Conservation (phyloP, 208 protist genomes). For the Trypanosoma mega region DNA sequence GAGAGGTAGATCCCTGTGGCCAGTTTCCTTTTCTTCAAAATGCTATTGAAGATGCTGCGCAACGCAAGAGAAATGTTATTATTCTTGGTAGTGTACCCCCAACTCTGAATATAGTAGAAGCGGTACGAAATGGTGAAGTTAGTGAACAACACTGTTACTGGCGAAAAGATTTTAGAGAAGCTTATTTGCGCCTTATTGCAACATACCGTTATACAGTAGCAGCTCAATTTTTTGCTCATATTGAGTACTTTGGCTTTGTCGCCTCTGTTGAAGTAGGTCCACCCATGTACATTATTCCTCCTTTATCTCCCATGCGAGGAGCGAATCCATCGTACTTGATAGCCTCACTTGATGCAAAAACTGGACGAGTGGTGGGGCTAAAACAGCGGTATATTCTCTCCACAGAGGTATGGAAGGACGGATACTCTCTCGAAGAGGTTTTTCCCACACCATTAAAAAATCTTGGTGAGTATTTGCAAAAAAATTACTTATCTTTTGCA, state of each 20-base stretch:
- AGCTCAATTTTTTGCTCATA: conserved; percentile 74
- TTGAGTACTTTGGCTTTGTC: conserved; percentile 51
- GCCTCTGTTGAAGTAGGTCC: conserved; percentile 27
- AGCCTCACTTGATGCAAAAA: conserved; percentile 34
- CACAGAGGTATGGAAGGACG: conserved; percentile 40
- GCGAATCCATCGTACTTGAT: conserved; percentile 74
- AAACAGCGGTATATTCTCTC: conserved; percentile 44
- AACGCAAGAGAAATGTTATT: conserved; percentile 49
- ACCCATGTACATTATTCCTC: conserved; percentile 51
- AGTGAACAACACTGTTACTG: conserved; percentile 37
- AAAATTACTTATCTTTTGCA: conserved; percentile 16
- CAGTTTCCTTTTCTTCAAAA: conserved; percentile 72
- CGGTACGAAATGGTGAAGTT: conserved; percentile 31
- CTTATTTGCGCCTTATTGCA: conserved; percentile 52
- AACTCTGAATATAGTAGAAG: conserved; percentile 38
- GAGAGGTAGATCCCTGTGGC: conserved; percentile 59
- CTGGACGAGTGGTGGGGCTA: conserved; percentile 39
- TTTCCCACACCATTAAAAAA: conserved; percentile 1
- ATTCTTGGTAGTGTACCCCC: conserved; percentile 77
- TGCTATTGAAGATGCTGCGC: conserved; percentile 38
- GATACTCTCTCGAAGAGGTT: conserved; percentile 19
- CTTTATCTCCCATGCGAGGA: conserved; percentile 60
- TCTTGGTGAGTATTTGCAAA: conserved; percentile 4
- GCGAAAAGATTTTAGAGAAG: conserved; percentile 45
- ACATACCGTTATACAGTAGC: conserved; percentile 46